Evolutionary conservation across 371 early-diverging fungal species (phyloP), one percentile per base, ranked within the genome.

Genomic region (Saksenaea oblongispora): DNA sequence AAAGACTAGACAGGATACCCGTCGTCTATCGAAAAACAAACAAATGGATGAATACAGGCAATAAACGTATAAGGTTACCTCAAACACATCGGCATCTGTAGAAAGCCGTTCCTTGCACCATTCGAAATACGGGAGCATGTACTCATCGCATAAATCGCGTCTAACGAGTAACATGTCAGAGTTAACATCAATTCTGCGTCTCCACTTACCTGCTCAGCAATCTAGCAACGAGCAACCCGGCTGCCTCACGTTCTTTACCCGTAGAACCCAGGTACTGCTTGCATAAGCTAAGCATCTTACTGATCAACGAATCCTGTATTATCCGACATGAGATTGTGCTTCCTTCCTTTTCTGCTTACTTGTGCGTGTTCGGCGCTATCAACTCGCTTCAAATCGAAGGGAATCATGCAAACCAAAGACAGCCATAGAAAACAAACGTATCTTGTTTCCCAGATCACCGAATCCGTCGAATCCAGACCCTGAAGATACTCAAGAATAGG

Each of bases 321-420:
- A 39, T n/a, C 11, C 39, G 2, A 39, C 15, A 58, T 31, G 53
- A 34, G 54, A 31, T 22, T 22, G 8, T 0, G 24, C 54, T 22
- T 3, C 24, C 4, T 24, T 26, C 26, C 54, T 54, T 59, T 8
- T 31, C 14, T 53, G 34, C 14, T 18, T 62, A 57, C 58, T 27
- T 62, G 34, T 31, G 64, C 64, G 17, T n/a, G 34, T 24, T 34
- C 60, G 1, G 67, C 84, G 65, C 91, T 90, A 68, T 95, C 97
- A 18, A 97, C 84, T 17, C 78, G 87, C 61, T 80, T 84, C 14
- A 98, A 81, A 74, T 97, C 95, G 71, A 98, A 98, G 2, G 98
- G 98, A 27, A 95, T 88, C 94, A 94, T 93, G 58, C 88, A 86
- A 63, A 96, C 84, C 39, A 96, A 80, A 0, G 94, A 93, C n/a